Conservation (phyloP, 345 rosid species). For the Eutrema heterophyllum region DNA sequence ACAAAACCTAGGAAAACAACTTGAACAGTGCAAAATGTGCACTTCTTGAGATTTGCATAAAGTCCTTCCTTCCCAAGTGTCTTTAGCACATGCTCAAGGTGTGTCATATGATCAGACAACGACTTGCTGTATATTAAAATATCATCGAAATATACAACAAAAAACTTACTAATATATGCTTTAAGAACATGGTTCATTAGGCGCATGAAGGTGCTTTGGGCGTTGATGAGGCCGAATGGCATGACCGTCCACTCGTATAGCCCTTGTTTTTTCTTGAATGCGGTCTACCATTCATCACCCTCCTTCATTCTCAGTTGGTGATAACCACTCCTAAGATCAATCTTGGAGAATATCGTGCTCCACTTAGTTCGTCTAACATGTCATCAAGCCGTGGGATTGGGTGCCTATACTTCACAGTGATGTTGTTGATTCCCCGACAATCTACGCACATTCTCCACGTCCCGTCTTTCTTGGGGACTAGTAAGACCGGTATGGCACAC, state of each 20-base stretch:
- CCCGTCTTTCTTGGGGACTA: neutral
- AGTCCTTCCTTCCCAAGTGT: no score
- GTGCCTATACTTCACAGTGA: neutral
- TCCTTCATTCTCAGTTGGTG: neutral
- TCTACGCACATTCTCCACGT: neutral
- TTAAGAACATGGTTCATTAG: neutral
- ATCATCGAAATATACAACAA: no score
- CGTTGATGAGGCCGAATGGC: neutral
- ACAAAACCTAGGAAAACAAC: no score
- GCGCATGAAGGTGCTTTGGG: neutral
- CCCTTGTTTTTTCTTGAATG: neutral
- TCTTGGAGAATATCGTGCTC: neutral
- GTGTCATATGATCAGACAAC: no score
- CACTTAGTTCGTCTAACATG: neutral
- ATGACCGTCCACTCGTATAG: neutral
- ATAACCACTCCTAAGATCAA: neutral
- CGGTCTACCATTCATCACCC: neutral
- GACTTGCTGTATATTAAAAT: no score
- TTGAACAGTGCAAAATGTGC: no score
- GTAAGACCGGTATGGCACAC: neutral
- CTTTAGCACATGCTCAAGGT: no score
- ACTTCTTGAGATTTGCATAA: no score
- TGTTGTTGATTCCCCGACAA: neutral
- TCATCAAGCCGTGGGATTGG: no score
- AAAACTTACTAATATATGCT: neutral